Evolutionary conservation across 1,284 basidiomycete genomes (phyloP).

Genomic region (Irpex rosettiformis): DNA sequence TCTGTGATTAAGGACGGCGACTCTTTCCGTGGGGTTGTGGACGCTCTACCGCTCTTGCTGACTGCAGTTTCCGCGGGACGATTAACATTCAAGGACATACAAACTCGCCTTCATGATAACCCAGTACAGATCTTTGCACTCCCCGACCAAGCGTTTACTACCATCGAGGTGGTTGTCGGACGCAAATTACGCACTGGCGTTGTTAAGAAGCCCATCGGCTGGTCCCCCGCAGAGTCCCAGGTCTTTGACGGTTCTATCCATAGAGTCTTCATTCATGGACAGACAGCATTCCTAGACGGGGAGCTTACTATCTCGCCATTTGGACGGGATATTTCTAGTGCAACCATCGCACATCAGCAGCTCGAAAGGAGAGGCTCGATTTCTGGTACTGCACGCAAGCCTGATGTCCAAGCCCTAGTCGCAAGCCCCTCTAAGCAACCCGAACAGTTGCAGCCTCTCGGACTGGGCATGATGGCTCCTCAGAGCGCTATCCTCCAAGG

Average conservation of each 20-base stretch:
- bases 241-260: constrained; percentile 78
- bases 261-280: constrained; percentile 89
- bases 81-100: constrained; percentile 83
- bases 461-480: constrained; percentile 4
- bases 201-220: constrained; percentile 37
- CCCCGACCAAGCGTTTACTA: constrained; percentile 82
- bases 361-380: constrained; percentile 27
- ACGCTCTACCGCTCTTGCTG: constrained; percentile 86
- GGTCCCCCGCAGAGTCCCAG: constrained; percentile 83
- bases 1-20: constrained; percentile 68
- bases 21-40: constrained; percentile 81
- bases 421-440: constrained; percentile 14
- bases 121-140: constrained; percentile 91
- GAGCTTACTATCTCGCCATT: constrained; percentile 56
- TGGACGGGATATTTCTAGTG: constrained; percentile 82
- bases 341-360: constrained; percentile 51
- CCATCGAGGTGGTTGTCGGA: constrained; percentile 91
- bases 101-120: constrained; percentile 83
- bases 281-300: constrained; percentile 93
- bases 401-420: constrained; percentile 8
- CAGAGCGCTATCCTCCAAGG: constrained; percentile 23
- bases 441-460: constrained; percentile 10
- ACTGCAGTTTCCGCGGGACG: constrained; percentile 82
- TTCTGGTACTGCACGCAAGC: constrained; percentile 22
- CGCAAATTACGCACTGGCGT: constrained; percentile 64